Percentiles rank a stretch among this genome's conserved stretches.
Conservation (phyloP, 2,329 filamentous ascomycete species). For the Chaetomium sp. region DNA sequence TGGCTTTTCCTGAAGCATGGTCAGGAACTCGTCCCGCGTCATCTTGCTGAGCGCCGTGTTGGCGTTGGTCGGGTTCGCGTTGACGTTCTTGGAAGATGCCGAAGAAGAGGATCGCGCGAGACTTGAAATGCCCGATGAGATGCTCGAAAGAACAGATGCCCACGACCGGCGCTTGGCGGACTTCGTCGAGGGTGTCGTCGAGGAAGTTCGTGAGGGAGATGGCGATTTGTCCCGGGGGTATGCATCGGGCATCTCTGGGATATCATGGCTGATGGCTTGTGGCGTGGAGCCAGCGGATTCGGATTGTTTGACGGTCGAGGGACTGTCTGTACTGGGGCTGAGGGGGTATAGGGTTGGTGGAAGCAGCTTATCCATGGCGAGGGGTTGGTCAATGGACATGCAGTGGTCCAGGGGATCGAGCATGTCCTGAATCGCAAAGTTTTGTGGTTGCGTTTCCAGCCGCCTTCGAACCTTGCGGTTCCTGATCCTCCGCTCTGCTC, state of each 20-base stretch:
- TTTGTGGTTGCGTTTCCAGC: slow-evolving; percentile 10
- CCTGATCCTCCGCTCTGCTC: slow-evolving; percentile 21
- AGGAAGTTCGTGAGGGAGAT: slow-evolving; percentile 20
- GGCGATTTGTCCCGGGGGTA: slow-evolving; percentile 20
- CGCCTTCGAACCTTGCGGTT: slow-evolving; percentile 14
- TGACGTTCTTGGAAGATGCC: slow-evolving; percentile 21
- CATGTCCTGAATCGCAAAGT: background rate
- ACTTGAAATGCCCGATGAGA: slow-evolving; percentile 24
- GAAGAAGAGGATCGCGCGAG: slow-evolving; percentile 24
- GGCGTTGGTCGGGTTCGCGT: slow-evolving; percentile 16
- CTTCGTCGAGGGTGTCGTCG: slow-evolving; percentile 18
- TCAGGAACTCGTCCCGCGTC: slow-evolving; percentile 23
- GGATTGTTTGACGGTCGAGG: slow-evolving; percentile 13
- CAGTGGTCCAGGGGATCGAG: background rate
- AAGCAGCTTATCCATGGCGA: background rate
- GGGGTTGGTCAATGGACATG: slow-evolving; percentile 9
- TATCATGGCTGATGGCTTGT: slow-evolving; percentile 13
- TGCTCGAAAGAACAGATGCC: slow-evolving; percentile 25
- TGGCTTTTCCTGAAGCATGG: slow-evolving; percentile 22
- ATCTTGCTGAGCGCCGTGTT: slow-evolving; percentile 23
- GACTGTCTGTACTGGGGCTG: slow-evolving; percentile 11
- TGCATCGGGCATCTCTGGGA: slow-evolving; percentile 14
- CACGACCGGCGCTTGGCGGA: slow-evolving; percentile 24
- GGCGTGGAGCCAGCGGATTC: slow-evolving; percentile 20
- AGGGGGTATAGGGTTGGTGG: slow-evolving; percentile 2